Percentiles rank a stretch among this genome's conserved stretches.
phyloP scores from a whole-genome alignment of 306 rosid species.

The Vigna hirtella region DNA sequence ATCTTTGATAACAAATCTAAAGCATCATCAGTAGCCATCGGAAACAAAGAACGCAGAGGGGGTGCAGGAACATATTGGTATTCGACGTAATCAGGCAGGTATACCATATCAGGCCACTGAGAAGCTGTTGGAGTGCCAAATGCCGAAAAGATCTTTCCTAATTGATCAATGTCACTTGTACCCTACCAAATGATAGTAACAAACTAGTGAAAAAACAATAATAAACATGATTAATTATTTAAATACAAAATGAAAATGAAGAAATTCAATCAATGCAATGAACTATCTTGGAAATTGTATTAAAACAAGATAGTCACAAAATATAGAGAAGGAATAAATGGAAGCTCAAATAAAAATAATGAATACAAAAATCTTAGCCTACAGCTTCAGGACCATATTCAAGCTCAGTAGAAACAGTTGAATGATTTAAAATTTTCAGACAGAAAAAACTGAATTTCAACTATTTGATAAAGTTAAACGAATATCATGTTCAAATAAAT shows the following conservation, averaged over 20 bases:
- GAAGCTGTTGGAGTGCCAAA: conserved; percentile 86
- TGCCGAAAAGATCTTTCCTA: conserved; percentile 87
- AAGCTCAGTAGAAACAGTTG: conserved; percentile 8
- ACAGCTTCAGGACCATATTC: conserved; percentile 8
- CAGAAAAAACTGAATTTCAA: background rate
- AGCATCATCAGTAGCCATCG: conserved; percentile 86
- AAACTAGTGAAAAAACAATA: conserved; percentile 23
- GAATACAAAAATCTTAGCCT: background rate
- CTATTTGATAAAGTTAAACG: background rate
- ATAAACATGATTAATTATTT: conserved; percentile 15
- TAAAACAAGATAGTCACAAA: background rate
- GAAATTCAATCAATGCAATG: background rate
- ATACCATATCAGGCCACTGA: conserved; percentile 90
- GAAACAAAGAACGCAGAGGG: conserved; percentile 71
- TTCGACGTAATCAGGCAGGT: conserved; percentile 89
- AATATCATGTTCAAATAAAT: conserved; percentile 11
- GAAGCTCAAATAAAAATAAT: background rate
- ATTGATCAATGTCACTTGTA: conserved; percentile 87
- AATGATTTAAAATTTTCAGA: conserved; percentile 7
- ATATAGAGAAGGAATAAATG: background rate
- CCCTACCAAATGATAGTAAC: conserved; percentile 59
- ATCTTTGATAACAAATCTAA: conserved; percentile 83
- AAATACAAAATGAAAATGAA: conserved; percentile 21
- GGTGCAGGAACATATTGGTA: conserved; percentile 86
- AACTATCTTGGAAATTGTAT: background rate